A percentile compares a stretch with the other conserved stretches of the same genome.
Conservation (phyloP, 73 alveolate species). For the Paramecium primaurelia region DNA sequence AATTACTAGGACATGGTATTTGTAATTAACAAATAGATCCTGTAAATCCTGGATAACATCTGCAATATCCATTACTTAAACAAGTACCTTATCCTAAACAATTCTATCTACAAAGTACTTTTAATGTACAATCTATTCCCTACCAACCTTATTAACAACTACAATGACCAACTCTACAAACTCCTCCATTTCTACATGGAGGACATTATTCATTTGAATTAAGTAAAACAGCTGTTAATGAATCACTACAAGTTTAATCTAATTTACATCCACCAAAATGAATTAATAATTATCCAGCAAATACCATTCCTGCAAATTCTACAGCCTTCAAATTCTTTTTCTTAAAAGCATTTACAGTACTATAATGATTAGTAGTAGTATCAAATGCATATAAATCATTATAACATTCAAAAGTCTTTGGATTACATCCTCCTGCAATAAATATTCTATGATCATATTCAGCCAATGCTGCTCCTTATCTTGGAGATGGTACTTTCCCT, state of each 20-base stretch:
- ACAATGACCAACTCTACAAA: constrained; percentile 47
- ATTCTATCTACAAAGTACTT: constrained; percentile 24
- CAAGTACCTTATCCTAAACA: constrained; percentile 51
- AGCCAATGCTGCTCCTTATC: constrained; percentile 42
- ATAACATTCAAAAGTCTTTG: constrained; percentile 35
- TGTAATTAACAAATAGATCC: constrained; percentile 12
- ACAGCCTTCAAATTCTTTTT: constrained; percentile 11
- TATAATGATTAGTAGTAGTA: background rate
- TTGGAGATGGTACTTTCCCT: constrained; percentile 37
- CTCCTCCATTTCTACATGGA: constrained; percentile 46
- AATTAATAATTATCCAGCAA: background rate
- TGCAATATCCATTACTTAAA: constrained; percentile 52
- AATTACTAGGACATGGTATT: constrained; percentile 52
- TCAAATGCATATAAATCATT: constrained; percentile 39
- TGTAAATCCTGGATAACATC: constrained; percentile 45
- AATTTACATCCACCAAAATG: constrained; percentile 53
- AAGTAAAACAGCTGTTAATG: background rate
- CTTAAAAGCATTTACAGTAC: background rate
- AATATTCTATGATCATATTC: constrained; percentile 37
- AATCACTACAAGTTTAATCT: constrained; percentile 25
- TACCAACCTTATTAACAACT: constrained; percentile 22
- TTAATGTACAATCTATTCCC: constrained; percentile 40
- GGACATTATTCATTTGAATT: constrained; percentile 28
- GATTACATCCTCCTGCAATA: constrained; percentile 54
- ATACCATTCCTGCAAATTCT: constrained; percentile 18